Evolutionary conservation across 2,329 filamentous ascomycete species (phyloP), one percentile per base, ranked within the genome.

Genomic region (Hypomyces rosellus): DNA sequence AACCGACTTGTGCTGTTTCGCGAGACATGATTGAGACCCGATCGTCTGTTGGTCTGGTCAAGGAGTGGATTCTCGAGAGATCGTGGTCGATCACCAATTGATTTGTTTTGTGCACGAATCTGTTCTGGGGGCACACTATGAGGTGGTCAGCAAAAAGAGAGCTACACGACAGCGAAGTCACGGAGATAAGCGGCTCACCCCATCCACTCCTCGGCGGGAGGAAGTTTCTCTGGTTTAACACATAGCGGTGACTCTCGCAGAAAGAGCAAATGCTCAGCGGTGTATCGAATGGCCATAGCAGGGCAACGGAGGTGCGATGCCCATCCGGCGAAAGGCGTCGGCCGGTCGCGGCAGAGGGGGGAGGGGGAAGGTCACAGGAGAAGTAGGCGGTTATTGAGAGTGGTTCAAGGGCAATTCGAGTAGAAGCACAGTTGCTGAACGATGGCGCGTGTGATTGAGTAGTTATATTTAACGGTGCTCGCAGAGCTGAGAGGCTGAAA

Each of bases 191-290:
- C 20, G 45, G 70, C 81, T 65, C 76, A 95, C 87, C 92, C 90
- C 89, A 96, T 95, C 91, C 91, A 97, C 75, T 95, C 89, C 72
- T 95, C 89, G 56, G 86, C 80, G 22, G 89, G 86, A 57, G 90
- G 91, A 42, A 96, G 78, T 56, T 78, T 80, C 56, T 85, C 74
- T 43, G 92, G 92, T 70, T 88, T 95, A 60, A 79, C 74, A 63
- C 90, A 90, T 67, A 96, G 76, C 57, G 90, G 90, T 57, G 92
- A 96, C 53, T 86, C 77, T 69, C 85, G 82, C 62, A 97, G 75
- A 66, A 78, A 77, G 61, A 89, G 74, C 60, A 97, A 76, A 70
- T 87, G 79, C 57, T 91, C 88, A 69, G 81, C 76, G 55, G 86
- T 80, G 69, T 96, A 96, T 74, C 82, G 80, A 63, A 75, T 67